Evolutionary conservation across 2,329 filamentous ascomycete genomes (phyloP).

Genomic region (Xylariaceae sp.): DNA sequence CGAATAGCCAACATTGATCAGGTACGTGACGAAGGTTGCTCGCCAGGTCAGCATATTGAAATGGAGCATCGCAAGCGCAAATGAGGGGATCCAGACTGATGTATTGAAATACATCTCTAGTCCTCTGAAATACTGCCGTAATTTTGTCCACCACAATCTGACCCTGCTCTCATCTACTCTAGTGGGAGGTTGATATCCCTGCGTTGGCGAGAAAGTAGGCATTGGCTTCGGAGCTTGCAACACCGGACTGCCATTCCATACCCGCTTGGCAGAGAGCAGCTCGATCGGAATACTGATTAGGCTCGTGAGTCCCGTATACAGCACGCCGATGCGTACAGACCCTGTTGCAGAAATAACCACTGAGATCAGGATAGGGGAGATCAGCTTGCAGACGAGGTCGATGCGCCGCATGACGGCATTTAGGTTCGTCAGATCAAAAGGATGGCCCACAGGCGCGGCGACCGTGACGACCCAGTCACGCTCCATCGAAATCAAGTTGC

Average conservation of each 20-base stretch:
- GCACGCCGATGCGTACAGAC: slow-evolving; percentile 51
- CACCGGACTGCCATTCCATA: slow-evolving; percentile 45
- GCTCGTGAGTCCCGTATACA: slow-evolving; percentile 53
- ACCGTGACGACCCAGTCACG: slow-evolving; percentile 51
- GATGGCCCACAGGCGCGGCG: slow-evolving; percentile 39
- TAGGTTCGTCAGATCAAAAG: slow-evolving; percentile 49
- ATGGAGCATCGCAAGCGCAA: slow-evolving; percentile 57
- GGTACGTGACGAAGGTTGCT: slow-evolving; percentile 61
- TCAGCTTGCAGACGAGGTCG: slow-evolving; percentile 62
- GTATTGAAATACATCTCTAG: slow-evolving; percentile 46
- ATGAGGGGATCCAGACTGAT: slow-evolving; percentile 51
- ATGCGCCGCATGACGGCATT: slow-evolving; percentile 63
- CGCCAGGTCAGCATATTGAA: slow-evolving; percentile 61
- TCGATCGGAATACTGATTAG: slow-evolving; percentile 48
- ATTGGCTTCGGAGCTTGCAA: slow-evolving; percentile 41
- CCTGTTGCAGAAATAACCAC: slow-evolving; percentile 50
- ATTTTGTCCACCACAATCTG: slow-evolving; percentile 20
- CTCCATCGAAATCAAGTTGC: slow-evolving; percentile 54
- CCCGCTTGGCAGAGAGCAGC: slow-evolving; percentile 45
- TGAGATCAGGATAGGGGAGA: slow-evolving; percentile 58
- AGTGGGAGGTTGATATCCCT: not conserved
- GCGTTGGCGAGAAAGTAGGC: not conserved
- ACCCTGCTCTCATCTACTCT: not conserved
- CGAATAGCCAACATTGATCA: slow-evolving; percentile 56
- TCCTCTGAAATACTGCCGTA: slow-evolving; percentile 38